phyloP scores from a whole-genome alignment of 257 asterid genomes.

The Scutellaria minor region DNA sequence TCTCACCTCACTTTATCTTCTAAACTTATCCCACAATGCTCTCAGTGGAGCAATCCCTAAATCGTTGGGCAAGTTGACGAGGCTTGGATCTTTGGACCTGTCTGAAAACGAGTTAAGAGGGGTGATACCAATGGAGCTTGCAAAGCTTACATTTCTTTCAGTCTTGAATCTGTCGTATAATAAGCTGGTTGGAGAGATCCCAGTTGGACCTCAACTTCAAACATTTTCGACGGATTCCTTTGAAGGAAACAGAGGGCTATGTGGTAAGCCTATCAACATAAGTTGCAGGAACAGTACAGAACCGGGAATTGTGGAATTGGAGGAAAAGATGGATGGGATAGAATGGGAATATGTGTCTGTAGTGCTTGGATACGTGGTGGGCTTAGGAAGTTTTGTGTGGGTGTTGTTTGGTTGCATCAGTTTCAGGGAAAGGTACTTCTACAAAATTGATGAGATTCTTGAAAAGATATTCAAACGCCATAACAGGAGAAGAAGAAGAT shows the following conservation, averaged over 20 bases:
- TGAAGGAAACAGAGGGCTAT: slow-evolving; percentile 32
- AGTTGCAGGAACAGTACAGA: not conserved
- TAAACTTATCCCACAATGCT: slow-evolving; percentile 50
- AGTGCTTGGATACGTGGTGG: too few relatives aligned
- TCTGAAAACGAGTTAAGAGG: slow-evolving; percentile 45
- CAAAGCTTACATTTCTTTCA: slow-evolving; percentile 44
- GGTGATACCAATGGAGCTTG: slow-evolving; percentile 39
- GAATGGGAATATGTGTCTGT: too few relatives aligned
- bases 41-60: slow-evolving; percentile 45
- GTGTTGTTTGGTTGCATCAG: too few relatives aligned
- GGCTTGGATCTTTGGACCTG: slow-evolving; percentile 50
- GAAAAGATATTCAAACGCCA: too few relatives aligned
- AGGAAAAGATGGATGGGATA: too few relatives aligned
- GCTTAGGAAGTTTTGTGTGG: too few relatives aligned
- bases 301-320: too few relatives aligned
- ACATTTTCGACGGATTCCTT: slow-evolving; percentile 42
- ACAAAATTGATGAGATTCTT: too few relatives aligned
- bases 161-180: slow-evolving; percentile 45
- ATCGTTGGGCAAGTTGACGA: slow-evolving; percentile 39
- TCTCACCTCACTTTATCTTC: slow-evolving; percentile 42
- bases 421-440: too few relatives aligned
- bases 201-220: not conserved
- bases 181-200: slow-evolving; percentile 30
- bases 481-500: too few relatives aligned
- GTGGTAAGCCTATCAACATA: slow-evolving; percentile 31